These are phyloP conservation scores for Akanthomyces uredinophilus DNA, from an alignment of 2,329 filamentous ascomycete genomes.

Conservation along the genomic window DNA sequence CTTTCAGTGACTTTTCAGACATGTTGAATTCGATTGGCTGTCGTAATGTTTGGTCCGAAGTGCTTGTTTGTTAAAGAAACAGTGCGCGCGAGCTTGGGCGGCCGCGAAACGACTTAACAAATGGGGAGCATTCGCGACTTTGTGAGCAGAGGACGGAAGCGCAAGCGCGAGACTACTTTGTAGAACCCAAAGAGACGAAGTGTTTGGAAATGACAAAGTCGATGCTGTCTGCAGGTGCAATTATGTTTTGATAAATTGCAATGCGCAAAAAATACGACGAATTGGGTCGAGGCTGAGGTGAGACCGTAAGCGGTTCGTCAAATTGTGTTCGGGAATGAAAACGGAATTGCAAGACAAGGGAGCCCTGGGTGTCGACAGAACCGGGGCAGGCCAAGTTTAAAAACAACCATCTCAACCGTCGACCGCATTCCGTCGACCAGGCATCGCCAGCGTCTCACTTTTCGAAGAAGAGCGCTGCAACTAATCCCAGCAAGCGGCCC, in stretches of 20 bases:
- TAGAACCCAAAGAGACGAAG: background rate
- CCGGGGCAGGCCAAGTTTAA: slow-evolving; percentile 6
- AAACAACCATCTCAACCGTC: slow-evolving; percentile 2
- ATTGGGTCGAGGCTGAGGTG: background rate
- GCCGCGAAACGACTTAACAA: background rate
- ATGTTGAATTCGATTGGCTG: slow-evolving; percentile 13
- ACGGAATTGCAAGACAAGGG: slow-evolving; percentile 8
- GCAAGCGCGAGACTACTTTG: background rate
- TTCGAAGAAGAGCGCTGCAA: background rate
- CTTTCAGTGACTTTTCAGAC: slow-evolving; percentile 14
- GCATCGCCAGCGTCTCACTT: slow-evolving; percentile 5
- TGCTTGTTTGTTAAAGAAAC: background rate
- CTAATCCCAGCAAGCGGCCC: slow-evolving; percentile 7
- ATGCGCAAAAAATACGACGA: background rate
- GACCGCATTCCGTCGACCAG: slow-evolving; percentile 1
- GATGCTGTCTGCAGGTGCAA: background rate
- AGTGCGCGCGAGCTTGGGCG: background rate
- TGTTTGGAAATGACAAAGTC: background rate
- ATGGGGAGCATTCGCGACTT: slow-evolving; percentile 1
- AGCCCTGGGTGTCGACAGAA: background rate
- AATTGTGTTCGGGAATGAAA: slow-evolving; percentile 4
- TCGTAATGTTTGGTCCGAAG: slow-evolving; percentile 20
- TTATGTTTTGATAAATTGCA: background rate
- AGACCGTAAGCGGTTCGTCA: background rate
- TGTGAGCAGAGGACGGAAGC: background rate